phyloP scores from a whole-genome alignment of 805 yeast genomes.

The Starmerella kuoi region DNA sequence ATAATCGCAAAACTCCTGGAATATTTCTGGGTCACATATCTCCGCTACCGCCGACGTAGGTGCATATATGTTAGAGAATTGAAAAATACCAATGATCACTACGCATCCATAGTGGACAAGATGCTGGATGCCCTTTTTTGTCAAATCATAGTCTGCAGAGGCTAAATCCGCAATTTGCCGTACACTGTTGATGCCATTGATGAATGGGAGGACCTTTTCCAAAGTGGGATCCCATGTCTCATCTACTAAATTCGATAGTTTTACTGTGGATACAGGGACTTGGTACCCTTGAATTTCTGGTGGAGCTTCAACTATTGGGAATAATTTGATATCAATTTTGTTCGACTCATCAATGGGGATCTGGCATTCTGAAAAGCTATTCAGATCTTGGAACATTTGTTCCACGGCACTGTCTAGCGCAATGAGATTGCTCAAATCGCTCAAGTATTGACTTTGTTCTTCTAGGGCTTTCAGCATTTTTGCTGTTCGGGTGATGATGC shows the following conservation, averaged over 20 bases:
- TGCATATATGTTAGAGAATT: constrained; percentile 77
- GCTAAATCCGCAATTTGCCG: constrained; percentile 65
- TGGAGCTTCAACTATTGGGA: constrained; percentile 77
- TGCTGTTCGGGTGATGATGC: constrained; percentile 72
- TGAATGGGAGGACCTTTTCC: constrained; percentile 72
- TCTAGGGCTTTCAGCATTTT: constrained; percentile 81
- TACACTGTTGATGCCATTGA: constrained; percentile 80
- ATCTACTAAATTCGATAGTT: constrained; percentile 59
- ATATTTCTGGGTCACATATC: constrained; percentile 59
- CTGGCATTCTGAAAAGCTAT: constrained; percentile 89
- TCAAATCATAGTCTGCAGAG: constrained; percentile 63
- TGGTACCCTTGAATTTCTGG: constrained; percentile 64
- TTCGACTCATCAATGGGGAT: constrained; percentile 85
- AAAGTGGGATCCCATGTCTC: constrained; percentile 96
- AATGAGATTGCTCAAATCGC: constrained; percentile 36
- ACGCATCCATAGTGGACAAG: constrained; percentile 81
- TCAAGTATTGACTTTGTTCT: constrained; percentile 70
- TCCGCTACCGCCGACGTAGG: constrained; percentile 66
- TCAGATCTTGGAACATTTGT: constrained; percentile 87
- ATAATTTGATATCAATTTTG: constrained; percentile 83
- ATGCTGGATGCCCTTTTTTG: constrained; percentile 82
- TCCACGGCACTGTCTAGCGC: constrained; percentile 67
- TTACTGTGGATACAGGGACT: constrained; percentile 86
- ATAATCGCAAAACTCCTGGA: constrained; percentile 75
- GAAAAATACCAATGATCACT: constrained; percentile 73